Evolutionary conservation across 2,329 filamentous ascomycete species (phyloP).

Genomic region (Arthrobotrys conoides): DNA sequence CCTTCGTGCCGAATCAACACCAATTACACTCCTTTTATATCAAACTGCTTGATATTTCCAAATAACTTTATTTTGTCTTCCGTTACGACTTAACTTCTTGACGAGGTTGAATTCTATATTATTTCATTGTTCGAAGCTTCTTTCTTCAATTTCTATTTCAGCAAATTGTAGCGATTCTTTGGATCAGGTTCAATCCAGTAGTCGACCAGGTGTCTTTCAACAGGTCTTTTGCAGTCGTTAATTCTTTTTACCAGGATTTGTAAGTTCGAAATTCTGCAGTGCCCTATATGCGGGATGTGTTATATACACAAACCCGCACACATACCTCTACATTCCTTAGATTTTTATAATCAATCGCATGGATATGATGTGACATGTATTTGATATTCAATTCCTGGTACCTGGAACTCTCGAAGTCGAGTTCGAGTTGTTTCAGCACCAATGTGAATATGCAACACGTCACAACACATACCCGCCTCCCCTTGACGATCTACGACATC

Average conservation of each 20-base stretch:
- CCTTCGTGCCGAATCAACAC: constrained; percentile 58
- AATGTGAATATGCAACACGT: constrained; percentile 40
- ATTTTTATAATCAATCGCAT: constrained; percentile 6
- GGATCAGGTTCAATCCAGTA: constrained; percentile 43
- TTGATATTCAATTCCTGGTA: constrained; percentile 11
- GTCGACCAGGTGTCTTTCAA: constrained; percentile 55
- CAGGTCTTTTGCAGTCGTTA: constrained; percentile 38
- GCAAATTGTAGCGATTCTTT: constrained; percentile 48
- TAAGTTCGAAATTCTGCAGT: constrained; percentile 21
- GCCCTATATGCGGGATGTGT: constrained; percentile 13
- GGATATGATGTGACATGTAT: constrained; percentile 11
- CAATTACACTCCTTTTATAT: constrained; percentile 60
- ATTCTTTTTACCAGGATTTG: constrained; percentile 47
- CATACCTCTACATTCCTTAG: constrained; percentile 8
- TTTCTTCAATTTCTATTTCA: constrained; percentile 26
- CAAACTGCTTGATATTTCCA: constrained; percentile 38
- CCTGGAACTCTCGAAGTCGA: constrained; percentile 25
- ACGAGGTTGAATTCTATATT: constrained; percentile 55
- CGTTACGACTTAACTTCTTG: constrained; percentile 58
- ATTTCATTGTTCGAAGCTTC: constrained; percentile 30
- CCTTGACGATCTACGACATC: background rate
- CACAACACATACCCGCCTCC: constrained; percentile 20
- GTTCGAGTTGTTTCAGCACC: constrained; percentile 2
- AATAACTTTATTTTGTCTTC: constrained; percentile 38
- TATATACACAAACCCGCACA: constrained; percentile 2